Evolutionary conservation across 495 filamentous ascomycete genomes (phyloP).

Genomic region (Cenococcum geophilum): DNA sequence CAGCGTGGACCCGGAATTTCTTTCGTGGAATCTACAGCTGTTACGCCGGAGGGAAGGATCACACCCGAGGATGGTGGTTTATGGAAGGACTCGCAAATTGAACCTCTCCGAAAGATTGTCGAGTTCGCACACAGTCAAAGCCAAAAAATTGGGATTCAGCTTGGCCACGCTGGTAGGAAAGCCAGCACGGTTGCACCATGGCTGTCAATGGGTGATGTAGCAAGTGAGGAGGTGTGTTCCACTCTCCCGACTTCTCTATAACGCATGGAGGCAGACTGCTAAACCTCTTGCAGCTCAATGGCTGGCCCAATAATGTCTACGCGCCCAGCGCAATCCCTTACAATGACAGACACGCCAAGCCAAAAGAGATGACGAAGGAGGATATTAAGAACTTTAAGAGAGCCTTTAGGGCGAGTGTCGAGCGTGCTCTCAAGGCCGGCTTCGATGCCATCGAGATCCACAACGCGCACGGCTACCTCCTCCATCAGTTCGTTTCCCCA

Average conservation of each 20-base stretch:
- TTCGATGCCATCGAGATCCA: constrained; percentile 56
- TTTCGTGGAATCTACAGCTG: constrained; percentile 63
- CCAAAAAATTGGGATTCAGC: constrained; percentile 64
- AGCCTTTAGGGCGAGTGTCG: constrained; percentile 56
- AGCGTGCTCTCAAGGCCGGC: constrained; percentile 57
- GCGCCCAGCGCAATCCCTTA: constrained; percentile 50
- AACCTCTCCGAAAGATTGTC: constrained; percentile 54
- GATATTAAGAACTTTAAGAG: constrained; percentile 60
- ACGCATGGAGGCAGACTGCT: background rate
- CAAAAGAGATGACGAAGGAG: constrained; percentile 52
- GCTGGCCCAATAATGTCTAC: constrained; percentile 65
- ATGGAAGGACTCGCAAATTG: constrained; percentile 65
- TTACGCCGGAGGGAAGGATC: constrained; percentile 64
- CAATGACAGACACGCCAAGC: constrained; percentile 44
- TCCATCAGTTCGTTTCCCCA: constrained; percentile 38
- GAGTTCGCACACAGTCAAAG: constrained; percentile 57
- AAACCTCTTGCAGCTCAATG: constrained; percentile 27
- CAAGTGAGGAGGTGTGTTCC: constrained; percentile 47
- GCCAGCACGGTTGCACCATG: constrained; percentile 59
- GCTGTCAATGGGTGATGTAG: constrained; percentile 44
- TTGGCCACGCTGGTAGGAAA: constrained; percentile 71
- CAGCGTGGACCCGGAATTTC: constrained; percentile 59
- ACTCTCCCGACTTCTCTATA: background rate
- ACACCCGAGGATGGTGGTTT: constrained; percentile 62
- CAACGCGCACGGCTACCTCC: constrained; percentile 39